Percentiles rank a stretch among this genome's conserved stretches.
Evolutionary conservation across 192 early-diverging fungal genomes (phyloP).

Genomic region (Martensiomyces pterosporus): DNA sequence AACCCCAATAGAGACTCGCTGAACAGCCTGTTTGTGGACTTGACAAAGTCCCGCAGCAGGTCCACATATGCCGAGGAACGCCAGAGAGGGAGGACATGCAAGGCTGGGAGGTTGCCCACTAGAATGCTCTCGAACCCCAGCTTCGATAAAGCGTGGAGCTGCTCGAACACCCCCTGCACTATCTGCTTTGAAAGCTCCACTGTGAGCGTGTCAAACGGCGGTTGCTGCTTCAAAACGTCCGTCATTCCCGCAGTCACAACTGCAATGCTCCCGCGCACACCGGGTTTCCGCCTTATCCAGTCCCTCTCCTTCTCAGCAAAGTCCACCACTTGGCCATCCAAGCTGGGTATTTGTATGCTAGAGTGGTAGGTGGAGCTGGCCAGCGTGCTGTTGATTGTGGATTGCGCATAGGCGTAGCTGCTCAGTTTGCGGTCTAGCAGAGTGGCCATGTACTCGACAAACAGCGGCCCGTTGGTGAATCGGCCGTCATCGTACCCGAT

Average conservation of each 20-base stretch:
- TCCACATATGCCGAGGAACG: conserved; percentile 11
- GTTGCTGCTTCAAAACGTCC: conserved; percentile 4
- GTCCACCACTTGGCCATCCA: conserved; percentile 13
- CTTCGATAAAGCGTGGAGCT: conserved; percentile 10
- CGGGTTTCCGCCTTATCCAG: conserved; percentile 25
- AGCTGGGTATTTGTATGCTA: conserved; percentile 2
- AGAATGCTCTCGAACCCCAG: conserved; percentile 17
- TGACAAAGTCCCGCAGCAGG: conserved; percentile 9
- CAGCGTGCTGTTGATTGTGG: conserved; percentile 5
- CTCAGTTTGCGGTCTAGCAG: conserved; percentile 1
- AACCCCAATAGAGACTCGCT: conserved; percentile 7
- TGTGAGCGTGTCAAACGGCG: background rate
- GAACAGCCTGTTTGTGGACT: conserved; percentile 6
- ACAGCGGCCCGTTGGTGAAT: conserved; percentile 22
- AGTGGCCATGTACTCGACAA: conserved; percentile 33
- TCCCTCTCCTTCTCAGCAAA: conserved; percentile 18
- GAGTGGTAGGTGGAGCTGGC: background rate
- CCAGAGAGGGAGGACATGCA: conserved; percentile 20
- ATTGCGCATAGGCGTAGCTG: conserved; percentile 16
- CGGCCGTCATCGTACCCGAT: conserved; percentile 18
- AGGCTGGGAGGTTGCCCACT: conserved; percentile 16
- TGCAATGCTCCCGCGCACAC: conserved; percentile 11
- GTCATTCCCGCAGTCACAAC: conserved; percentile 14
- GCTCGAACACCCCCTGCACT: conserved; percentile 9
- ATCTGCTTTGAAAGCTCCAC: conserved; percentile 3